Evolutionary conservation across 306 rosid genomes (phyloP), one percentile per base, ranked within the genome.

Genomic region (Vigna trinervia): DNA sequence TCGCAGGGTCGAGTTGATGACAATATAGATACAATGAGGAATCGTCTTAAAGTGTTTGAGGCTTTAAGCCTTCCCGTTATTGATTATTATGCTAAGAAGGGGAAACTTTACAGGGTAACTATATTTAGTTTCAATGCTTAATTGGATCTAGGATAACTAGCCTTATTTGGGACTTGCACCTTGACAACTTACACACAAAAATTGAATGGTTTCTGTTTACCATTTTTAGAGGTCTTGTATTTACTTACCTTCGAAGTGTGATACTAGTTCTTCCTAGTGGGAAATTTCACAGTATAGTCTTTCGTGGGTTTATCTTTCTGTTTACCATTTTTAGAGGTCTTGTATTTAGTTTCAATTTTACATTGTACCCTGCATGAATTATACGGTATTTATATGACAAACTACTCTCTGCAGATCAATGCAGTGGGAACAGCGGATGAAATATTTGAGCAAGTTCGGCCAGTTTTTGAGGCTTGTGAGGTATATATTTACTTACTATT

Each of bases 1-100:
- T 64, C 79, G 84, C 85, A 95, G 99, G 99, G 99, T 20, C 92
- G 97, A 87, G 83, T 95, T 77, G 97, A 95, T 89, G 99, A 95
- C 86, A 95, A 95, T 57, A 84, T 92, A 62, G 92, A 88, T 5
- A 92, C 99, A 69, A 88, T 95, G 58, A 95, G 84, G 81, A 92
- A 92, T 79, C 90, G 99, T 53, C 96, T 95, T 65, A 83, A 92
- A 86, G 84, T 91, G 32, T 95, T 95, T 71, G 84, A 88, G 26
- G 88, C 91, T 43, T 78, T 88, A 59, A 90, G 85, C 85, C 93
- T 87, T 79, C 99, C 97, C 7, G 97, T 95, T 30, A 52, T 95
- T 73, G 75, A 91, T 51, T 76, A 95, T 87, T 92, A 95, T 78
- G 80, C 87, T 46, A 85, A 81, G 83, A 95, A 57, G 73, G 97